phyloP scores from a whole-genome alignment of 129 eudicot species.

The Tagetes patula region DNA sequence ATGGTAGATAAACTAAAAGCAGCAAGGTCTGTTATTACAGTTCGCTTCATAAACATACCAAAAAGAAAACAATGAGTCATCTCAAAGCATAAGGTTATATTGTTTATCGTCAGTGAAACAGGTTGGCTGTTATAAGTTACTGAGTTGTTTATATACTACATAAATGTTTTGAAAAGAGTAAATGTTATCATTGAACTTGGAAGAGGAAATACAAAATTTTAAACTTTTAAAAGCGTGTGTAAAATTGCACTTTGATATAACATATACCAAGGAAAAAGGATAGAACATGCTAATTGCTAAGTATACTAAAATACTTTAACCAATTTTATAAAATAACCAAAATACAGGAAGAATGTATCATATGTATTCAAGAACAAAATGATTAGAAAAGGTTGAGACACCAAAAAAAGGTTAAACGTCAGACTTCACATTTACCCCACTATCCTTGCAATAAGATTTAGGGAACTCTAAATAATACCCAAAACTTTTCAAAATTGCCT shows the following conservation, averaged over 20 bases:
- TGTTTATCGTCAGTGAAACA: neutral
- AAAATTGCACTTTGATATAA: no score
- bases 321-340: neutral
- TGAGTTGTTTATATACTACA: neutral
- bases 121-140: neutral
- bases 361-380: neutral
- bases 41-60: neutral
- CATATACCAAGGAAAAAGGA: neutral
- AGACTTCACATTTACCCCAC: neutral
- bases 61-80: neutral
- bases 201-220: neutral
- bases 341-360: neutral
- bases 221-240: neutral
- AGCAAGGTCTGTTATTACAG: neutral
- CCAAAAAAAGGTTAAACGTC: neutral
- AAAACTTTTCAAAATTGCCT: neutral
- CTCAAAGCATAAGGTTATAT: neutral
- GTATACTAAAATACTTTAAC: neutral
- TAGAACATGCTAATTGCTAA: neutral
- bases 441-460: neutral
- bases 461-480: neutral
- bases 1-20: neutral
- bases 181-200: neutral
- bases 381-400: neutral
- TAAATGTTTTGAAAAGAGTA: neutral